phyloP scores from a whole-genome alignment of 768 basidiomycete species.

The Clitopilus hobsonii region DNA sequence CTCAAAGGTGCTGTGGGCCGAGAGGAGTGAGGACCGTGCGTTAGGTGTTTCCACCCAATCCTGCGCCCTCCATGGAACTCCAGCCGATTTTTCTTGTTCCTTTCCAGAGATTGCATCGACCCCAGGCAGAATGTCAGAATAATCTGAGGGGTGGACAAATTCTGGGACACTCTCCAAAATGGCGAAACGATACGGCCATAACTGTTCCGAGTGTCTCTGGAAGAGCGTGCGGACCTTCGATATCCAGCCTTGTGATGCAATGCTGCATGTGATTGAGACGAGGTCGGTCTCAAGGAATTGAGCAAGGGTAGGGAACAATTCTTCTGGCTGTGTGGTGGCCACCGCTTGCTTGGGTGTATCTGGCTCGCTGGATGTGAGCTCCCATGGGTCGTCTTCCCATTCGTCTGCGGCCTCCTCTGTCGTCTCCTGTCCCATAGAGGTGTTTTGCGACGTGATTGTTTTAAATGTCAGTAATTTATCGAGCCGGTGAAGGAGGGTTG shows the following conservation, averaged over 20 bases:
- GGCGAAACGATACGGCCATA: slow-evolving; percentile 68
- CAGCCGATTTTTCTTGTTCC: slow-evolving; percentile 35
- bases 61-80: slow-evolving; percentile 46
- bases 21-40: slow-evolving; percentile 36
- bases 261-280: slow-evolving; percentile 50
- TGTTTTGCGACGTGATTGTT: slow-evolving; percentile 46
- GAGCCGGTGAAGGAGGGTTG: slow-evolving; percentile 59
- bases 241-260: slow-evolving; percentile 63
- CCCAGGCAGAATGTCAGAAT: slow-evolving; percentile 57
- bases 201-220: slow-evolving; percentile 39
- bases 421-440: slow-evolving; percentile 27
- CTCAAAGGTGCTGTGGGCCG: slow-evolving; percentile 17
- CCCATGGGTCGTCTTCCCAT: slow-evolving; percentile 82
- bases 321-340: background rate
- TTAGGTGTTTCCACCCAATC: slow-evolving; percentile 57
- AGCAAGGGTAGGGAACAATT: slow-evolving; percentile 45
- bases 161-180: slow-evolving; percentile 75
- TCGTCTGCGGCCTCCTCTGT: slow-evolving; percentile 54
- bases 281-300: slow-evolving; percentile 61
- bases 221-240: slow-evolving; percentile 50
- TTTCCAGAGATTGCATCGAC: slow-evolving; percentile 42
- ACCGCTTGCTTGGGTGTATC: slow-evolving; percentile 15
- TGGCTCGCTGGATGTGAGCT: slow-evolving; percentile 30
- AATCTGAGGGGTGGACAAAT: slow-evolving; percentile 61
- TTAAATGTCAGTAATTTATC: slow-evolving; percentile 73